Base-by-base conservation (phyloP, 352 stramenopile species). In the Phytophthora sojae region DNA sequence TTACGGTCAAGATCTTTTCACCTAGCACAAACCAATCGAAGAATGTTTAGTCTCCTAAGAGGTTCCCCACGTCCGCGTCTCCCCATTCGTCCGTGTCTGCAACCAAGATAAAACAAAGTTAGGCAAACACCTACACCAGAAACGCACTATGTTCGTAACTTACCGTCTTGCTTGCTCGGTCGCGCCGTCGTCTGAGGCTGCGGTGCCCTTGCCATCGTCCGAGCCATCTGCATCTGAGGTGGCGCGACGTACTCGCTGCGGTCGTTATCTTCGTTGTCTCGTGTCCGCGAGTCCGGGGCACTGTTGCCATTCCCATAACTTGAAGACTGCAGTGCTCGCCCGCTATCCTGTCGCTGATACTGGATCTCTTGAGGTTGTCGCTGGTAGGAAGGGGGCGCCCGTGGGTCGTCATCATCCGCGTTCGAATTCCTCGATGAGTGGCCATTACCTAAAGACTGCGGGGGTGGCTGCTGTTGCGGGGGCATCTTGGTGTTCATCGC, bases 11-110 rank as follows among this genome's bases (percentile, higher is more conserved):
- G 60, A 50, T 37, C 9, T 14, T 4, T 6, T 12, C 37, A 49
- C 35, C 26, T 64, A 74, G 26, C 45, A 73, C 39, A n/a, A 73
- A 69, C 45, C 47, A 73, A 45, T 59, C 61, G 50, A 69, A 55
- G 45, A 70, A 21, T 19, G 6, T 53, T 59, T 26, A 39, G 67
- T 95, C 88, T 64, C 81, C 81, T 59, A 93, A 71, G 51, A 95
- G 69, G 49, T 93, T 90, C 29, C 86, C 84, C 8, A 94, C 86
- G 49, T 96, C 86, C 0, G 88, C 88, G 45, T 94, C 85, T 25
- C 85, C 86, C 83, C 86, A 96, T 64, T 96, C 88, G 47, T 96
- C 85, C 17, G 81, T 76, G n/a, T 90, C 82, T 92, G 54, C 29
- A 29, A 74, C 55, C 3, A 39, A 23, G 51, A 21, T 57, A 17